Percentiles rank a stretch among this genome's conserved stretches.
These are phyloP conservation scores for Amaranthus tricolor DNA, from an alignment of 179 eudicot genomes.

Conservation along the genomic window DNA sequence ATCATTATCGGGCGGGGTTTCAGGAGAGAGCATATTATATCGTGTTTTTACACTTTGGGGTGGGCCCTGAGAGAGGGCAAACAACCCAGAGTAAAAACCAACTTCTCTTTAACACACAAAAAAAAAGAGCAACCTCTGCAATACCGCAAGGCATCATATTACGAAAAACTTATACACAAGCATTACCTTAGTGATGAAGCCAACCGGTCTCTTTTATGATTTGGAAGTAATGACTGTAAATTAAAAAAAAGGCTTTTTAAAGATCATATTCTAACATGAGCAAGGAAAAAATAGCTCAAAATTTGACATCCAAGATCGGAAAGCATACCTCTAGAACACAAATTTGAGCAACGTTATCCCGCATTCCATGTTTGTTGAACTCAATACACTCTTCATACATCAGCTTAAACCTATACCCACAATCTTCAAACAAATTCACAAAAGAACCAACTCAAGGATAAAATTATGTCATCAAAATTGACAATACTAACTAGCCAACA, in stretches of 20 bases:
- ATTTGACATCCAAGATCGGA: neutral
- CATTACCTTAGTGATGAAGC: constrained; percentile 46
- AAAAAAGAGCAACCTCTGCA: neutral
- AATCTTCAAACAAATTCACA: constrained; percentile 21
- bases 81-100: too few species aligned
- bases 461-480: neutral
- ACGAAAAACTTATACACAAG: neutral
- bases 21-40: too few species aligned
- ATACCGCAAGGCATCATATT: neutral
- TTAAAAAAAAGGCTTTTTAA: neutral
- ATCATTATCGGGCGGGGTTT: too few species aligned
- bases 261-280: neutral
- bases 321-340: constrained; percentile 85
- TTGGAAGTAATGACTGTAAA: constrained; percentile 52
- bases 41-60: too few species aligned
- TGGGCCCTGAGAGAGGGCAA: too few species aligned
- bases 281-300: neutral
- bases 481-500: neutral
- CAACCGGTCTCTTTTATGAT: constrained; percentile 24
- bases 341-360: constrained; percentile 97
- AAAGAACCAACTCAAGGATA: constrained; percentile 8
- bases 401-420: constrained; percentile 69
- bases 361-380: constrained; percentile 76
- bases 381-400: constrained; percentile 80
- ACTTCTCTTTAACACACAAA: too few species aligned